Evolutionary conservation across 345 rosid species (phyloP), one percentile per base, ranked within the genome.

Genomic region (Eucalyptus marginata): DNA sequence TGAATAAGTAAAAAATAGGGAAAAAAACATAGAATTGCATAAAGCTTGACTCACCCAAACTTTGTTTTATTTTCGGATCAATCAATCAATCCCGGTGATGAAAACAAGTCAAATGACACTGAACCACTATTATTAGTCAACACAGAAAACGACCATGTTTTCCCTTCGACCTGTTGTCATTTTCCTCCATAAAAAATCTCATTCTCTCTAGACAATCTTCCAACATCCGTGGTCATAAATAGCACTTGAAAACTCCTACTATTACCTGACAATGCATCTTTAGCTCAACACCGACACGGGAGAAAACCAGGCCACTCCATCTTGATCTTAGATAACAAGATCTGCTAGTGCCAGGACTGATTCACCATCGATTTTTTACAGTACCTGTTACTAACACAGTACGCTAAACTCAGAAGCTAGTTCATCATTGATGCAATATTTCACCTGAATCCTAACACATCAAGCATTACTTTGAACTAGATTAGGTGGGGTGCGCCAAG

Each of bases 321-420:
- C 88, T 88, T 36, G 47, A 54, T 87, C 89, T 66, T 47, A 87
- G 89, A 33, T 86, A n/a, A 62, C 68, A 13, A 62, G 18, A 66
- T 31, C 31, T 13, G 16, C 68, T 62, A 62, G 13, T 62, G 68
- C 33, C 16, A 3, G 33, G 4, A 62, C 68, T 62, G 33, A 29
- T 29, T 5, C 16, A 29, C 33, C 71, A 29, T 62, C 29, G 0
- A 58, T 58, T 5, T 25, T 25, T 58, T 0, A 58, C 13, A 25
- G 62, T 25, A 58, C n/a, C 64, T 58, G 0, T 24, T 10, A 59
- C 66, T 12, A 59, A 59, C 29, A 59, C 66, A 25, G 15, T 27
- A 0, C 6, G 1, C 64, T 58, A 10, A 58, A 58, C 87, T 88
- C 24, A 88, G 40, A 94, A 92, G 93, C 92, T 92, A 93, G 14